Base-by-base conservation (phyloP, 257 asterid genomes). In the Thymus quinquecostatus region DNA sequence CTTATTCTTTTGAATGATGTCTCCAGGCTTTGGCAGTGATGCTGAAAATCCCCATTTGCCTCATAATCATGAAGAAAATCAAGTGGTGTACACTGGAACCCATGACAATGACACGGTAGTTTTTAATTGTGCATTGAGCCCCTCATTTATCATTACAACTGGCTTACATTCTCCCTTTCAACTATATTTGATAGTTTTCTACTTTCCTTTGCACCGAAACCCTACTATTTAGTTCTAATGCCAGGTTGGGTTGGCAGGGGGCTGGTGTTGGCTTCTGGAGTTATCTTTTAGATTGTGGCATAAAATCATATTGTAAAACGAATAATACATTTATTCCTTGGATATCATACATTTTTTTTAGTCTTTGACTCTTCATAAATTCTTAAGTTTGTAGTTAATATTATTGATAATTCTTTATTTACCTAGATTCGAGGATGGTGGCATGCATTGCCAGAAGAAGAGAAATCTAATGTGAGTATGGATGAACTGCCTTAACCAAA, bases 81-180 rank as follows among this genome's bases (percentile, higher is more conserved):
- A 95, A 88, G 99, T 92, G 50, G 99, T 95, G 71, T 95, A 95
- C 80, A 91, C 99, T 60, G 99, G 99, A 63, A 95, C 99, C 64
- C 99, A 95, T 70, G 99, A 95, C 80, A 95, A 95, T 81, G 99
- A 95, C 85, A 95, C 99, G 59, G 99, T 95, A 85, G 33, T 50
- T 48, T 30, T 21, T 71, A 28, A 79, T 60, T 57, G 47, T 54
- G 60, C 54, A 54, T 72, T 48, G 38, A 78, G 56, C 62, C 21
- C 66, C 54, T 7, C 51, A 8, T 54, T 41, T 28, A 13, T 48
- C 53, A 10, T 27, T 9, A 1, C 51, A 34, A 36, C 27, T 41
- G 54, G 21, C 57, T 55, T 68, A 27, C 41, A 65, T 55, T 49
- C n/a, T 7, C 53, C 43, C 57, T 77, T 44, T 59, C 48, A 58